Evolutionary conservation across 2,329 filamentous ascomycete genomes (phyloP).

Genomic region (Hypoxylon sp.): DNA sequence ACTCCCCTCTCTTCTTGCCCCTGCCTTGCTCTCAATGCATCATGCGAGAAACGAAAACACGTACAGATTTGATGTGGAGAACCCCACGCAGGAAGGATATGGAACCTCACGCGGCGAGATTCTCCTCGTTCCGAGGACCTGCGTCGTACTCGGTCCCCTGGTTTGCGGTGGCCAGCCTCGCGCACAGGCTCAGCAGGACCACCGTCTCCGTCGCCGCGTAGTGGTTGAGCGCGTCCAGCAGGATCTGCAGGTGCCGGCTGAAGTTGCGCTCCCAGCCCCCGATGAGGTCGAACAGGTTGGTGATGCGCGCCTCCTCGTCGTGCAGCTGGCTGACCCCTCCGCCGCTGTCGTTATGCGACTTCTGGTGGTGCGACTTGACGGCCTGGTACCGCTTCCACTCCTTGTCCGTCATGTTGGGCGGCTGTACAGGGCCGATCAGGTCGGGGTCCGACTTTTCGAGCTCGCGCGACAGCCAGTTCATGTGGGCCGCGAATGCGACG

Average conservation of each 20-base stretch:
- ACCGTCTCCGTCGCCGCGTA: constrained; percentile 98
- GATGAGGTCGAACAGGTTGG: constrained; percentile 86
- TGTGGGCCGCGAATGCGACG: constrained; percentile 92
- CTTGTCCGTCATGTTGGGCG: constrained; percentile 68
- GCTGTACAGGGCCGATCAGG: constrained; percentile 69
- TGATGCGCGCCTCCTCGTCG: constrained; percentile 65
- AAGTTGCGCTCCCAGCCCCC: constrained; percentile 95
- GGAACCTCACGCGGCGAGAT: constrained; percentile 49
- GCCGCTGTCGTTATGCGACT: constrained; percentile 51
- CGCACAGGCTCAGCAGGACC: constrained; percentile 88
- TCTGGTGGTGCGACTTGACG: constrained; percentile 58
- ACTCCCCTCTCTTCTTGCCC: background rate
- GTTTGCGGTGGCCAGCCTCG: constrained; percentile 82
- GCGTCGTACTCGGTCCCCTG: constrained; percentile 77
- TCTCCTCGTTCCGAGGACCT: constrained; percentile 69
- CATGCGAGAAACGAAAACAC: constrained; percentile 6
- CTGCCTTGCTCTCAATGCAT: background rate
- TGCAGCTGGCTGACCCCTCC: constrained; percentile 55
- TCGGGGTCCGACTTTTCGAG: constrained; percentile 87
- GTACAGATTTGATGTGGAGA: too few relatives aligned
- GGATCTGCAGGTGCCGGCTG: constrained; percentile 88
- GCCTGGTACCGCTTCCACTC: constrained; percentile 71
- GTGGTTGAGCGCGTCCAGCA: constrained; percentile 95
- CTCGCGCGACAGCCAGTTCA: constrained; percentile 85
- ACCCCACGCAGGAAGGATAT: too few relatives aligned